Evolutionary conservation across 345 rosid species (phyloP).

Genomic region (Eucalyptus pumila): DNA sequence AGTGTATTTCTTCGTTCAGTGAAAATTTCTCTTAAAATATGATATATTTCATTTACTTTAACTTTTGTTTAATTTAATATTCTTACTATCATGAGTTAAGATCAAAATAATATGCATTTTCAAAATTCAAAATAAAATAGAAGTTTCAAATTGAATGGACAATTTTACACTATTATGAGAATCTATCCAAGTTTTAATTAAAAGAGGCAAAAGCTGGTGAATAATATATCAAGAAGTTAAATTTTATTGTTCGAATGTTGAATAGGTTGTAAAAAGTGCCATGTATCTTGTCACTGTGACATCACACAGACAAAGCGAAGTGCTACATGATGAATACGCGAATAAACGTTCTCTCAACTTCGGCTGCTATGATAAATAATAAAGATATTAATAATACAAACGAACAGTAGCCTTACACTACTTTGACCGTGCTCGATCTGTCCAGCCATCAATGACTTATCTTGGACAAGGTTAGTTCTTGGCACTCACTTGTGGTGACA

Average conservation of each 20-base stretch:
- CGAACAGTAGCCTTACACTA: background rate
- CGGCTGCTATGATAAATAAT: background rate
- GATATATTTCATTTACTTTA: background rate
- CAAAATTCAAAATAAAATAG: background rate
- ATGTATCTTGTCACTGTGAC: rapidly evolving
- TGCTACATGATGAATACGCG: background rate
- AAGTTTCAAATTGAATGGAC: background rate
- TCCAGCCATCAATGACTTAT: background rate
- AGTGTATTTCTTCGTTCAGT: background rate
- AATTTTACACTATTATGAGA: background rate
- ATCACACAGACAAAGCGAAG: background rate
- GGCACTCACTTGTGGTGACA: background rate
- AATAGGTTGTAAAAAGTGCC: background rate
- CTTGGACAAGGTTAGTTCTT: background rate
- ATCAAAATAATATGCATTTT: background rate
- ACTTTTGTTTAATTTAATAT: background rate
- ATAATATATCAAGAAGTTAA: background rate
- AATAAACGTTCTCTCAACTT: background rate
- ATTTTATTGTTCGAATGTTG: rapidly evolving
- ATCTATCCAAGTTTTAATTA: background rate
- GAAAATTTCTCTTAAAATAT: background rate
- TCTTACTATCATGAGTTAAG: background rate
- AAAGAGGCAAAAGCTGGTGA: background rate
- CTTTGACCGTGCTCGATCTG: background rate
- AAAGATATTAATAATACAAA: background rate